A percentile compares a stretch with the other conserved stretches of the same genome.
These are phyloP conservation scores for Trametes elegans DNA, from an alignment of 768 basidiomycete species.

Conservation along the genomic window DNA sequence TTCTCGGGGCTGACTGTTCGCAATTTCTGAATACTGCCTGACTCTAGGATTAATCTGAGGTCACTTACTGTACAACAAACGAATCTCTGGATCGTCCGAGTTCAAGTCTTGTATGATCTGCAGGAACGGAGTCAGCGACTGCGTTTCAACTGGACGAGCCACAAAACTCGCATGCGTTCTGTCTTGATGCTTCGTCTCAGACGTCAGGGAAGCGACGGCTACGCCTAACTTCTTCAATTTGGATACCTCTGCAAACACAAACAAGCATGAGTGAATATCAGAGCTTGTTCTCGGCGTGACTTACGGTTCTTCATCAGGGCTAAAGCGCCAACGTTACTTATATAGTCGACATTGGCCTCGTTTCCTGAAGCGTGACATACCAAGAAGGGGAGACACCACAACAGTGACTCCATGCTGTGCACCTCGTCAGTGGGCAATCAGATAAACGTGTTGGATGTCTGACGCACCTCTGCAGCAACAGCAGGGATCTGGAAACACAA, in stretches of 20 bases:
- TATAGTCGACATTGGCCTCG: not conserved
- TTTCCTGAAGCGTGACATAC: constrained; percentile 35
- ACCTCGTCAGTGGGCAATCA: not conserved
- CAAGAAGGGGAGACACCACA: constrained; percentile 74
- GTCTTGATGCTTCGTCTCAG: constrained; percentile 57
- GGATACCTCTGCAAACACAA: constrained; percentile 65
- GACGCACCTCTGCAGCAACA: constrained; percentile 52
- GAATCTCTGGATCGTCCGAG: constrained; percentile 54
- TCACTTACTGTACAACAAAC: constrained; percentile 73
- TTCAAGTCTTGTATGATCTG: constrained; percentile 64
- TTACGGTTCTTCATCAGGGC: constrained; percentile 83
- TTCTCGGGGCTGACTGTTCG: constrained; percentile 74
- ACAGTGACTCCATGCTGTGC: constrained; percentile 65
- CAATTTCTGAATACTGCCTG: not conserved
- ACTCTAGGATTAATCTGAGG: too few species aligned
- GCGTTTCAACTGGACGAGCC: not conserved
- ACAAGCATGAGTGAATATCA: not conserved
- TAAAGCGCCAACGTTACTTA: constrained; percentile 24
- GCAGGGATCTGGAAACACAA: constrained; percentile 87
- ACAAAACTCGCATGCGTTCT: constrained; percentile 48
- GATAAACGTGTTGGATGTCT: not conserved
- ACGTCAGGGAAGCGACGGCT: constrained; percentile 59
- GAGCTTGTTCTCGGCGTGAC: constrained; percentile 11
- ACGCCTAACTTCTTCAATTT: constrained; percentile 54
- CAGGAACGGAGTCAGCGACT: not conserved